phyloP scores from a whole-genome alignment of 257 asterid genomes.

The Solanum ossicruentum region DNA sequence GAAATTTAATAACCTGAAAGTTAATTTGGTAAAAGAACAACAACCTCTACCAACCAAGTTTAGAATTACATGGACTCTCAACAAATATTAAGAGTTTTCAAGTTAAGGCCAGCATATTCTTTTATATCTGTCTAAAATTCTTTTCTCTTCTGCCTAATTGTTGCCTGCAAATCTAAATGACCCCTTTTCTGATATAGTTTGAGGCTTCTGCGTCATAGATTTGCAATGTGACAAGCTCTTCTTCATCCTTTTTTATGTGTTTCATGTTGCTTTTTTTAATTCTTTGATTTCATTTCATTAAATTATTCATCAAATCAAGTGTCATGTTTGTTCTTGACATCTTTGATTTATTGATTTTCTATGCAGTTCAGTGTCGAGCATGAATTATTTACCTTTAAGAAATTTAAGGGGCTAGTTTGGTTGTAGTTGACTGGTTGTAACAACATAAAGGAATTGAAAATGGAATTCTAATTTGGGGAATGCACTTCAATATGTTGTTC shows the following conservation, averaged over 20 bases:
- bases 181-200: background rate
- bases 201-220: background rate
- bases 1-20: background rate
- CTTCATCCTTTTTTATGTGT: background rate
- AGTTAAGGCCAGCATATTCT: background rate
- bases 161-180: background rate
- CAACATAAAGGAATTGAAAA: background rate
- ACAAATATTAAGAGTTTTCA: background rate
- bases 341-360: background rate
- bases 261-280: background rate
- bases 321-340: background rate
- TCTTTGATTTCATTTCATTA: background rate
- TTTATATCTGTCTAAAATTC: background rate
- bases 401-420: background rate
- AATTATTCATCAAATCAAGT: background rate
- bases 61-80: background rate
- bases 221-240: background rate
- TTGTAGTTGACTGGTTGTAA: background rate
- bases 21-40: background rate
- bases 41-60: background rate
- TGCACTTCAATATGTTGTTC: background rate
- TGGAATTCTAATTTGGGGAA: background rate
- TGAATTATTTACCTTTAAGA: background rate
- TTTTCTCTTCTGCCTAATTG: background rate
- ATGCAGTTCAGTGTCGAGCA: background rate